These are phyloP conservation scores for Schizonepeta tenuifolia DNA, from an alignment of 257 asterid genomes.

Conservation along the genomic window DNA sequence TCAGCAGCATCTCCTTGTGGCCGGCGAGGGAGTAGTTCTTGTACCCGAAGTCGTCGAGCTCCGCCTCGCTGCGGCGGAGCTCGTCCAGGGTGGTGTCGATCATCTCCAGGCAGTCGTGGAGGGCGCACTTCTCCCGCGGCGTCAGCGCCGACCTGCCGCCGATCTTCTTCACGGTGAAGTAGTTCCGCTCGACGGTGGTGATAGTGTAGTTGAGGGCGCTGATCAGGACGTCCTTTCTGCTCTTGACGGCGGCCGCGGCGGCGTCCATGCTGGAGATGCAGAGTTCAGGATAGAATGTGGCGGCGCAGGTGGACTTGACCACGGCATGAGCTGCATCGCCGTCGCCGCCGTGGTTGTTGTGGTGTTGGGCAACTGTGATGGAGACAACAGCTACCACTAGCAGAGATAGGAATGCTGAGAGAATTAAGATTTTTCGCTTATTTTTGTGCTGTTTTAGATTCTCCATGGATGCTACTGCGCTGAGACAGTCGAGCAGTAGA, in stretches of 20 bases:
- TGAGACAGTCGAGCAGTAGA: neutral
- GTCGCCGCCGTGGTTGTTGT: neutral
- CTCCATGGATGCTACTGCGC: conserved; percentile 19
- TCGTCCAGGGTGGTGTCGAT: conserved; percentile 61
- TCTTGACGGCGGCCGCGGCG: conserved; percentile 29
- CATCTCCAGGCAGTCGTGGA: conserved; percentile 66
- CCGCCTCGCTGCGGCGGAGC: conserved; percentile 43
- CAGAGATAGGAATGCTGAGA: conserved; percentile 15
- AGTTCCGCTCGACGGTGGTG: conserved; percentile 56
- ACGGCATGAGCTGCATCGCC: conserved; percentile 37
- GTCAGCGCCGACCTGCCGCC: conserved; percentile 35
- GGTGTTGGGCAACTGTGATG: conserved; percentile 25
- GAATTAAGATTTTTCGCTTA: conserved; percentile 13
- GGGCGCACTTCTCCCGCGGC: conserved; percentile 52
- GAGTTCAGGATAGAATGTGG: conserved; percentile 64
- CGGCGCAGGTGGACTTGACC: conserved; percentile 63
- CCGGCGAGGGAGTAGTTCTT: conserved; percentile 40
- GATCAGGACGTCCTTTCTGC: conserved; percentile 56
- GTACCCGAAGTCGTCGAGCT: conserved; percentile 40
- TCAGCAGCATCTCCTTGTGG: conserved; percentile 46
- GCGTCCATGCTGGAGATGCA: conserved; percentile 58
- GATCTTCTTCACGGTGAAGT: conserved; percentile 51
- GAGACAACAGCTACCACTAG: conserved; percentile 8
- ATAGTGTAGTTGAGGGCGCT: conserved; percentile 62
- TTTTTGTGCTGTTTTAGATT: neutral